phyloP scores from a whole-genome alignment of 2,329 filamentous ascomycete species.

The Alternaria sp. region DNA sequence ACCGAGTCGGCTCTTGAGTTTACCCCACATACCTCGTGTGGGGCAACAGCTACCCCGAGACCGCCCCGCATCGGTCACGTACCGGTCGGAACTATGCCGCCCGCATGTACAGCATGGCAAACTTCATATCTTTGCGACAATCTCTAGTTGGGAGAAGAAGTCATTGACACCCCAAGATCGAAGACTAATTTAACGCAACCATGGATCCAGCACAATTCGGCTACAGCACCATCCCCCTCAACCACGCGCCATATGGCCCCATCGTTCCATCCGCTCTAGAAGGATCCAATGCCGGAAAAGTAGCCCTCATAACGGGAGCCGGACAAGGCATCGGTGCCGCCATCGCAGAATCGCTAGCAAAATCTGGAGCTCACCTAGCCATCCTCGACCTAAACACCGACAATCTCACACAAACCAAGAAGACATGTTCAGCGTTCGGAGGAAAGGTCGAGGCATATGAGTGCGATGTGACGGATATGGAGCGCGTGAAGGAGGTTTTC shows the following conservation, averaged over 20 bases:
- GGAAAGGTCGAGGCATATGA: conserved; percentile 27
- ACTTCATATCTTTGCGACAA: neutral
- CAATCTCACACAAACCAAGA: conserved; percentile 24
- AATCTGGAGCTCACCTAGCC: conserved; percentile 35
- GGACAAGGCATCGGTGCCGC: conserved; percentile 38
- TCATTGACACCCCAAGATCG: no score
- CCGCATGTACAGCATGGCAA: neutral
- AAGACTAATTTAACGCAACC: no score
- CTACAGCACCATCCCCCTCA: conserved; percentile 23
- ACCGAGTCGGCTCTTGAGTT: neutral
- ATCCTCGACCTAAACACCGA: conserved; percentile 34
- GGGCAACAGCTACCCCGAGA: conserved; percentile 6
- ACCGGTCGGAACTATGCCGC: neutral
- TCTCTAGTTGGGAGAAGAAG: no score
- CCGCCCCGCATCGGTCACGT: conserved; percentile 1
- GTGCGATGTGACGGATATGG: conserved; percentile 30
- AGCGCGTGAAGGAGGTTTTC: conserved; percentile 15
- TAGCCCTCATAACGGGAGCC: conserved; percentile 37
- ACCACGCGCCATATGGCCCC: conserved; percentile 25
- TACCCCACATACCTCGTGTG: conserved; percentile 7
- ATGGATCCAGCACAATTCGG: conserved; percentile 36
- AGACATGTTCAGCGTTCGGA: conserved; percentile 27
- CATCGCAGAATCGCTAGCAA: conserved; percentile 33
- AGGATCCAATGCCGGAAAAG: conserved; percentile 28
- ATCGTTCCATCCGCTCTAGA: conserved; percentile 23